phyloP scores from a whole-genome alignment of 2,329 filamentous ascomycete genomes.

The Penicillium hordei region DNA sequence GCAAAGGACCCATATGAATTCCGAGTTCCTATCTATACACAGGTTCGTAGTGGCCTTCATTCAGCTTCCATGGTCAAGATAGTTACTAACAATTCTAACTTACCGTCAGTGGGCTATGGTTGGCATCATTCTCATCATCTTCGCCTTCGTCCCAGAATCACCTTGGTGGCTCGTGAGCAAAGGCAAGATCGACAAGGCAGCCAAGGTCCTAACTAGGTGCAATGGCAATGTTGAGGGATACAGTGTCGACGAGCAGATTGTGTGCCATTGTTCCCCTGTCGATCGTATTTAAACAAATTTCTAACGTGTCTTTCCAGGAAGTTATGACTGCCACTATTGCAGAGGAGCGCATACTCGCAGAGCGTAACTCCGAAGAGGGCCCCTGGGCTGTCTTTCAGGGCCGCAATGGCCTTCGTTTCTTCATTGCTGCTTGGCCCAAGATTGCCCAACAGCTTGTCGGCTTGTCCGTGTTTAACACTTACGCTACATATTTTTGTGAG shows the following conservation, averaged over 20 bases:
- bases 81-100: background rate
- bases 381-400: constrained; percentile 40
- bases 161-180: constrained; percentile 44
- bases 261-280: constrained; percentile 5
- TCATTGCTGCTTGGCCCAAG: constrained; percentile 44
- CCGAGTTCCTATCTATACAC: constrained; percentile 45
- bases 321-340: constrained; percentile 39
- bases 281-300: background rate
- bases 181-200: constrained; percentile 34
- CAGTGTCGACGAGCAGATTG: constrained; percentile 36
- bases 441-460: constrained; percentile 45
- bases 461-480: constrained; percentile 42
- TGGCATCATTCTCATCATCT: constrained; percentile 43
- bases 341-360: constrained; percentile 34
- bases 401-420: constrained; percentile 39
- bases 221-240: constrained; percentile 36
- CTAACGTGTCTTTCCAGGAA: constrained; percentile 18
- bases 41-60: constrained; percentile 23
- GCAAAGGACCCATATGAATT: constrained; percentile 35
- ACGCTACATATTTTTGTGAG: constrained; percentile 44
- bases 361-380: constrained; percentile 30
- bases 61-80: background rate
- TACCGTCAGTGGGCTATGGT: constrained; percentile 45
- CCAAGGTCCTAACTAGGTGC: constrained; percentile 29
- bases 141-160: constrained; percentile 36